Percentiles rank a stretch among this genome's conserved stretches.
Conservation (phyloP, 2,329 filamentous ascomycete genomes). For the Xylaria sp. region DNA sequence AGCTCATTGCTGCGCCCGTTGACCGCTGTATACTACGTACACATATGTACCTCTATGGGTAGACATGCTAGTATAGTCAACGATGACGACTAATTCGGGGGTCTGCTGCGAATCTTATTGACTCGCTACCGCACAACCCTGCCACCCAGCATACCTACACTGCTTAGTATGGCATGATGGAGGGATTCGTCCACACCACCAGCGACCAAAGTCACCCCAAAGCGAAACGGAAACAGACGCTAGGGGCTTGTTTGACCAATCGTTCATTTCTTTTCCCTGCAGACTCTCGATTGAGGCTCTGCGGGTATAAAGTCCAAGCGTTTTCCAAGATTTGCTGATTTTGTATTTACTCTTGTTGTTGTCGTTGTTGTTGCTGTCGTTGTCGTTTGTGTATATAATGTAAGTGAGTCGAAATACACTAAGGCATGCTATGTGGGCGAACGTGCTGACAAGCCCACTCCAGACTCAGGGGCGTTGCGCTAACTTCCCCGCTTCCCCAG, state of each 20-base stretch:
- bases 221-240: conserved; percentile 8
- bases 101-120: conserved; percentile 20
- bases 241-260: conserved; percentile 21
- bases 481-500: conserved; percentile 37
- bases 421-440: background rate
- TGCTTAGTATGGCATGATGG: conserved; percentile 22
- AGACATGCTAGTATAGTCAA: conserved; percentile 10
- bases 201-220: background rate
- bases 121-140: conserved; percentile 18
- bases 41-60: too few species aligned
- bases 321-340: background rate
- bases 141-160: background rate
- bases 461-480: conserved; percentile 27
- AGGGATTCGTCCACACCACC: conserved; percentile 22
- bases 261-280: conserved; percentile 5
- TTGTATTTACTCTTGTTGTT: background rate
- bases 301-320: conserved; percentile 3
- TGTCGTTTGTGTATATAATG: conserved; percentile 1
- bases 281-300: conserved; percentile 28
- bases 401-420: conserved; percentile 4
- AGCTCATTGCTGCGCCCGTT: conserved; percentile 39
- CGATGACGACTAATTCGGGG: conserved; percentile 13
- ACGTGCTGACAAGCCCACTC: conserved; percentile 1
- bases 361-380: background rate
- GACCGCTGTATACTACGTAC: too few species aligned